Base-by-base conservation (phyloP, 768 basidiomycete species). In the Cyathus striatus region DNA sequence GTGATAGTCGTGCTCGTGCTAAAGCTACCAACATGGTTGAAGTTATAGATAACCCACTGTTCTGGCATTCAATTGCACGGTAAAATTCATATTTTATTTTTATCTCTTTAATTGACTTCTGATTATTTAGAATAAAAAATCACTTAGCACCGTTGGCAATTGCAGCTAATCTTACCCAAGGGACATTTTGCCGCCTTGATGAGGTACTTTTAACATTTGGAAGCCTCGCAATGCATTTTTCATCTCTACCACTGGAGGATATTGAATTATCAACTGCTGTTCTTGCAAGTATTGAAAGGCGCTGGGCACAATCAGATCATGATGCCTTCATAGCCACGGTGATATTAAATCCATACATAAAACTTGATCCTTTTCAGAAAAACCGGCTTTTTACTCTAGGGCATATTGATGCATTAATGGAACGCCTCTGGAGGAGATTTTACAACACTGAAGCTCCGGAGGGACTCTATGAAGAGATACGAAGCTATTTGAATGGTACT, bases 151-250 rank as follows among this genome's bases (percentile, higher is more conserved):
- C 65, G 16, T 57, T 67, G 21, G 58, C 55, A 12, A 44, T 59
- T 38, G 60, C 62, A 23, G 47, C 54, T 9, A 63, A 64, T 42
- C 41, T 63, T 24, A 53, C 53, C 3, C 58, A 66, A 40, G 43
- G 47, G 4, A 27, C 59, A 13, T 57, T 57, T 32, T 58, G 55
- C 24, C 53, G 56, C 0, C 56, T 61, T 27, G 63, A 65, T 46
- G 42, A 56, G 26, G 58, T 68, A 16, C 51, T 59, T 2, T 40
- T 65, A 4, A 56, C 56, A 20, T 64, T 66, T 44, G 65, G 60
- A 2, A 50, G 47, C 22, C 46, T 65, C 9, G 12, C 50, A 20
- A 27, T 41, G 4, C 18, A 47, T 21, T 64, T 30, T 16, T 13
- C 14, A 1, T 41, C 49, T 36, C 42, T 41, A 6, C 48, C 53